Conservation (phyloP, 768 basidiomycete genomes). For the Phanerochaete carnosa region DNA sequence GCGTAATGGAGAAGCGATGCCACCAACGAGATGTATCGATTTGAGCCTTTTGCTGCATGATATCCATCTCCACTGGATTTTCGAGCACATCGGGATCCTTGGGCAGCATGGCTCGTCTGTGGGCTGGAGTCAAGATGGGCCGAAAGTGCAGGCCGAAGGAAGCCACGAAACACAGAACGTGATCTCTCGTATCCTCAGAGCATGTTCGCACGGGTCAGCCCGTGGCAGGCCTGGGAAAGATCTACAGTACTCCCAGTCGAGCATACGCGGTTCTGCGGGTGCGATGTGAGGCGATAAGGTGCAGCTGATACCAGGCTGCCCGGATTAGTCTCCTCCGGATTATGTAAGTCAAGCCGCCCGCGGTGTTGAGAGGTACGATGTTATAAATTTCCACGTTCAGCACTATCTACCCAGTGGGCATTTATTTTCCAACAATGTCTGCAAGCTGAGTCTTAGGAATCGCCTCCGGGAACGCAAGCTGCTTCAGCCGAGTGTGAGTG, state of each 20-base stretch:
- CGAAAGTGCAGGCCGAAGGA: neutral
- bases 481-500: conserved; percentile 14
- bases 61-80: neutral
- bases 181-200: neutral
- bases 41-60: too few relatives aligned
- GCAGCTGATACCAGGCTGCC: too few relatives aligned
- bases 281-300: neutral
- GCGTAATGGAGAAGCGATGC: neutral
- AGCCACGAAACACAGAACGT: neutral
- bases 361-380: too few relatives aligned
- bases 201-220: neutral
- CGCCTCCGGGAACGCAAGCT: conserved; percentile 10
- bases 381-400: too few relatives aligned
- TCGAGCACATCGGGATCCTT: neutral
- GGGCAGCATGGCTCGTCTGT: neutral
- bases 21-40: neutral
- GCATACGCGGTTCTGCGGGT: neutral
- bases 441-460: conserved; percentile 15
- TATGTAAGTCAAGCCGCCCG: too few relatives aligned
- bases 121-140: neutral
- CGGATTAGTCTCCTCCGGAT: too few relatives aligned
- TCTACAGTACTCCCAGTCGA: conserved; percentile 1
- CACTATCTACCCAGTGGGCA: too few relatives aligned
- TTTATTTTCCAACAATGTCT: conserved; percentile 9
- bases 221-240: neutral